phyloP scores from a whole-genome alignment of 768 basidiomycete species.

The Tulasnella sp. region DNA sequence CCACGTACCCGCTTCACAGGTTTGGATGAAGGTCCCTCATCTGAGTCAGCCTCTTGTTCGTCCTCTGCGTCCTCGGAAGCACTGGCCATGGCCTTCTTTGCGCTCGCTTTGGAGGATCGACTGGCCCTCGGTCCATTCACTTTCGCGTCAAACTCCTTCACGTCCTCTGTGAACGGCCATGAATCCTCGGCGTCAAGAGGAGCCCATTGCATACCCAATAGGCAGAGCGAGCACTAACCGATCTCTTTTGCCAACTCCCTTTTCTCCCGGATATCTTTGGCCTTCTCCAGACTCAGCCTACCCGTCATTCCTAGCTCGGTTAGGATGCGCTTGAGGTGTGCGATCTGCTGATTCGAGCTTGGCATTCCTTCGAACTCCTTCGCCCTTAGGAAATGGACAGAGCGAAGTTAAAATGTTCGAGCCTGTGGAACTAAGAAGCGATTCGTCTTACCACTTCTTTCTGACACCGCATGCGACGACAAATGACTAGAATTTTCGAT shows the following conservation, averaged over 20 bases:
- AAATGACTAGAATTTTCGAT: constrained; percentile 37
- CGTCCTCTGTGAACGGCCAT: constrained; percentile 46
- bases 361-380: constrained; percentile 57
- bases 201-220: neutral
- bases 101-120: constrained; percentile 31
- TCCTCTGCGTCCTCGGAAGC: constrained; percentile 15
- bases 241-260: constrained; percentile 72
- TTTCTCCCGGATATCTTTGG: constrained; percentile 58
- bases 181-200: neutral
- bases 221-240: constrained; percentile 36
- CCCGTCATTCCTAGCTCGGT: constrained; percentile 71
- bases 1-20: constrained; percentile 35
- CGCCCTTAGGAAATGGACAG: constrained; percentile 15
- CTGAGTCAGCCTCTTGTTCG: constrained; percentile 24
- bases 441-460: constrained; percentile 48
- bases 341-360: constrained; percentile 50
- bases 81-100: constrained; percentile 19
- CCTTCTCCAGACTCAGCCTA: constrained; percentile 68
- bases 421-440: neutral
- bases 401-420: neutral
- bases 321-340: constrained; percentile 52
- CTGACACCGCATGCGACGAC: constrained; percentile 68
- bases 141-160: constrained; percentile 49
- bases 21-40: constrained; percentile 23
- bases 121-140: constrained; percentile 18